phyloP scores from a whole-genome alignment of 805 yeast species.

The Suhomyces vadensis region DNA sequence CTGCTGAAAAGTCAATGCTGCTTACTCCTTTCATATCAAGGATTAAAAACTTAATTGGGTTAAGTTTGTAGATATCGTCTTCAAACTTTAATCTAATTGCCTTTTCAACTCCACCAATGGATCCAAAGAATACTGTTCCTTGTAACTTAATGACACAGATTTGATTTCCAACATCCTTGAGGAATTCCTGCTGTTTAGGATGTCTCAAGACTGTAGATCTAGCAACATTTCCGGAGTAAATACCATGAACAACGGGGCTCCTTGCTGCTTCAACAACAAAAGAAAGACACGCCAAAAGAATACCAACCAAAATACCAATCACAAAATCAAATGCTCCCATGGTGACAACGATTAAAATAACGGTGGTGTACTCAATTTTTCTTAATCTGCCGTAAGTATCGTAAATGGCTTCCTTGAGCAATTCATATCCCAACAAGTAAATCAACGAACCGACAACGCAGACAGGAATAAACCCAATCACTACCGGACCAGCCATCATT shows the following conservation, averaged over 20 bases:
- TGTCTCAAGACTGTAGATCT: conserved; percentile 91
- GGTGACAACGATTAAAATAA: conserved; percentile 80
- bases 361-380: conserved; percentile 79
- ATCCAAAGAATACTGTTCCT: conserved; percentile 91
- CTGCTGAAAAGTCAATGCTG: conserved; percentile 89
- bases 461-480: conserved; percentile 93
- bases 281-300: conserved; percentile 87
- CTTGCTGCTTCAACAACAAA: conserved; percentile 92
- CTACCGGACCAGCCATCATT: conserved; percentile 85
- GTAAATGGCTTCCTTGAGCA: conserved; percentile 78
- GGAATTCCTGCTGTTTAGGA: conserved; percentile 81
- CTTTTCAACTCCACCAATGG: conserved; percentile 87
- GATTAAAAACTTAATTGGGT: conserved; percentile 77
- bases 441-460: conserved; percentile 95
- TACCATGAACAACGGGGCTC: conserved; percentile 75
- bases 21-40: conserved; percentile 82
- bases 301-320: conserved; percentile 86
- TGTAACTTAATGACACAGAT: conserved; percentile 83
- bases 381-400: conserved; percentile 82
- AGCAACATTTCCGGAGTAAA: conserved; percentile 84
- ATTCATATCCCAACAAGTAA: conserved; percentile 86
- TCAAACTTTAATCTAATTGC: conserved; percentile 68
- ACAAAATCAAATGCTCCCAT: conserved; percentile 98
- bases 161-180: conserved; percentile 85
- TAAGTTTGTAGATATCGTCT: conserved; percentile 44